Evolutionary conservation across 257 asterid genomes (phyloP).

Genomic region (Solanum bulbocastanum): DNA sequence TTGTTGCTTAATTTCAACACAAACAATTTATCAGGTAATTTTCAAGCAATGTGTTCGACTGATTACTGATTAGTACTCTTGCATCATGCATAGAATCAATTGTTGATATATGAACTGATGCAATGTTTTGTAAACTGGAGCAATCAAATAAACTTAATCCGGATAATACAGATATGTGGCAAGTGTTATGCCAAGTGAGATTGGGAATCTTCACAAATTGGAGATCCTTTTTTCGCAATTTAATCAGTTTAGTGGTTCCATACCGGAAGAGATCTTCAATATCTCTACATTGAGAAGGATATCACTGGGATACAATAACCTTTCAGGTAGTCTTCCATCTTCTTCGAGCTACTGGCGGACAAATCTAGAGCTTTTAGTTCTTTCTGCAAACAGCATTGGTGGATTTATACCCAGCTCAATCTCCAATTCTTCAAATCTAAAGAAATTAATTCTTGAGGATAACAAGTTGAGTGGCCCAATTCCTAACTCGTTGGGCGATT

Average conservation of each 20-base stretch:
- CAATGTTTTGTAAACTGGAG: not conserved
- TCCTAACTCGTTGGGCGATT: conserved; percentile 20
- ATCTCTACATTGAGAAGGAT: conserved; percentile 8
- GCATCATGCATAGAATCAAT: not conserved
- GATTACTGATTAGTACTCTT: not conserved
- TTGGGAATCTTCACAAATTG: conserved; percentile 14
- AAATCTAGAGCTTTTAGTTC: conserved; percentile 8
- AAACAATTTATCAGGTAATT: not conserved
- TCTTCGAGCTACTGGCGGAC: conserved; percentile 10
- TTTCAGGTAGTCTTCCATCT: conserved; percentile 17
- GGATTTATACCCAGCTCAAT: conserved; percentile 19
- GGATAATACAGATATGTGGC: too few species aligned
- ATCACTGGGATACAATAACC: conserved; percentile 6
- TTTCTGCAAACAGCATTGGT: conserved; percentile 4
- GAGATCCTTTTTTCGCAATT: not conserved
- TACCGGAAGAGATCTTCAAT: conserved; percentile 25
- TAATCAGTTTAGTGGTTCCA: conserved; percentile 8
- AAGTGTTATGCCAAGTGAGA: too few species aligned
- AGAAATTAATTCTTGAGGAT: not conserved
- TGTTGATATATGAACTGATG: not conserved
- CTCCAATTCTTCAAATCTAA: conserved; percentile 17
- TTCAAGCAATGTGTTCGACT: not conserved
- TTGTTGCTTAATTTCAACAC: not conserved
- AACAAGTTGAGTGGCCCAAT: conserved; percentile 12
- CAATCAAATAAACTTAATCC: not conserved